Base-by-base conservation (phyloP, 2,329 filamentous ascomycete species). In the Orbilia oligospora region DNA sequence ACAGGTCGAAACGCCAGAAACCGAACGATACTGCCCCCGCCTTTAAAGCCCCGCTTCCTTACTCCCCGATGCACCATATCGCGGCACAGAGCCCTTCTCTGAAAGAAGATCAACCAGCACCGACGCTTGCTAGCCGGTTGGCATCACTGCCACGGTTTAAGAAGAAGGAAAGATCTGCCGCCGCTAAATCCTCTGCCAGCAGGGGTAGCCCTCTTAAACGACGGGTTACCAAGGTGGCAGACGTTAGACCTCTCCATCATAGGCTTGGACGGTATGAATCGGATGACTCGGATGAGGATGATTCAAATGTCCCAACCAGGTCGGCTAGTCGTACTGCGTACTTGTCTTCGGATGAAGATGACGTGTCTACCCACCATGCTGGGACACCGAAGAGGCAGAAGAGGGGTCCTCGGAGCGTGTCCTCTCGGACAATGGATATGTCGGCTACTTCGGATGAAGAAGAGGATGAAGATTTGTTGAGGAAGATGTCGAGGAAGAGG, bases 331-430 rank as follows among this genome's bases (percentile, higher is more conserved):
- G 76, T 18, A 69, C 64, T 30, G 70, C 38, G n/a, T 65, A 78
- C 53, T 49, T 65, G n/a, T 79, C 76, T 20, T 79, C 76, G 5
- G 76, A 72, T 22, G 70, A 79, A 14, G 76, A 79, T 44, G 75
- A 70, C 36, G 24, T 41, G 14, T 73, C 64, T 22, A 65, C 22
- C 1, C 61, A 67, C 8, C 66, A 51, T 10, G 20, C 48, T 18
- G 56, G 64, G 16, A 76, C 65, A 20, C 69, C 85, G 91, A 61
- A 89, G 89, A 12, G 88, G 91, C 55, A 93, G 94, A 83, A 97
- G 93, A 0, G 94, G 97, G 83, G 94, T 96, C 80, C 90, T 90
- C 38, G 94, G 96, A 77, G 97, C 93, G 80, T 89, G 92, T 49
- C 92, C 92, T 61, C 90, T 91, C 53, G 97, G 93, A 84, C 93